Percentiles rank a stretch among this genome's conserved stretches.
Evolutionary conservation across 345 rosid species (phyloP).

Genomic region (Melaleuca quinquenervia): DNA sequence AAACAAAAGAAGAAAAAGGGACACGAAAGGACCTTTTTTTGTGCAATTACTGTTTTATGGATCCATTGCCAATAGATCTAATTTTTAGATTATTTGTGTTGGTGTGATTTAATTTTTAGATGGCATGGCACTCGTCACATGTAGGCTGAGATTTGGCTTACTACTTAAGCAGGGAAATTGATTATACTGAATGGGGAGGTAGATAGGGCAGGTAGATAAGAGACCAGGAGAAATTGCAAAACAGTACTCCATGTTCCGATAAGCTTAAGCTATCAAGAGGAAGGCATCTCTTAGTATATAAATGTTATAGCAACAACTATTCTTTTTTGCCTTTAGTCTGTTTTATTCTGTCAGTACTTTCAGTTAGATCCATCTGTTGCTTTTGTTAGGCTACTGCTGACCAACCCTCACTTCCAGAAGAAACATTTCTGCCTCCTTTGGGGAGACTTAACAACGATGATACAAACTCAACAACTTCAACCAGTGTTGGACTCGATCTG

Average conservation of each 20-base stretch:
- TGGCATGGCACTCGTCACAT: not conserved
- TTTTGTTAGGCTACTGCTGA: conserved; percentile 49
- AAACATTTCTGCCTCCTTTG: conserved; percentile 26
- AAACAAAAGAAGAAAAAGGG: not conserved
- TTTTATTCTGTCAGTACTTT: not conserved
- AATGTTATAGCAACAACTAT: not conserved
- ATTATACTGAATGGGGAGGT: not conserved
- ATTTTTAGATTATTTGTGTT: not conserved
- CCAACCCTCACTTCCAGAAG: conserved; percentile 44
- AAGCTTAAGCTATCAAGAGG: not conserved
- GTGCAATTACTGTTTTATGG: not conserved
- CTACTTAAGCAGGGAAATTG: not conserved
- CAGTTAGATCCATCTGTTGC: not conserved
- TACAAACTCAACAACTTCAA: conserved; percentile 31
- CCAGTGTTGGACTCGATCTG: conserved; percentile 43
- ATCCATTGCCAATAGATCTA: not conserved
- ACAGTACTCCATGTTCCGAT: not conserved
- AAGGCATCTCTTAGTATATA: not conserved
- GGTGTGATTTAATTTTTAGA: not conserved
- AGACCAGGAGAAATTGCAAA: not conserved
- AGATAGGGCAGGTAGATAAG: not conserved
- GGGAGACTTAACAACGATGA: conserved; percentile 18
- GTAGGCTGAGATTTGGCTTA: not conserved
- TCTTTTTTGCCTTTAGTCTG: not conserved
- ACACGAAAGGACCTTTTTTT: not conserved